phyloP scores from a whole-genome alignment of 2,329 filamentous ascomycete species.

The Pseudogymnoascus sp. region DNA sequence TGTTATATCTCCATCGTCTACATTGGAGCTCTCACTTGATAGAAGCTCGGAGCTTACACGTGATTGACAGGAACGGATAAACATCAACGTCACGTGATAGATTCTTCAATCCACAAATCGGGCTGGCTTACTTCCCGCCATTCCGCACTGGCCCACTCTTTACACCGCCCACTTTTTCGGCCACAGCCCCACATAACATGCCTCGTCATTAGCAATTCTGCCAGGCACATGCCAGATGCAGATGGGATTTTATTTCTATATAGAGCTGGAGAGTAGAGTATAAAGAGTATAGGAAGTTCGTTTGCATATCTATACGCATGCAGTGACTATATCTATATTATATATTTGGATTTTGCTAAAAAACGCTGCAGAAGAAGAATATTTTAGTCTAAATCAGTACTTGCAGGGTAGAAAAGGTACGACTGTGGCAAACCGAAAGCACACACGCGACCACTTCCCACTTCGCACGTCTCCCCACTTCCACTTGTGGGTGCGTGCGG shows the following conservation, averaged over 20 bases:
- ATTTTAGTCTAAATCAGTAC: not conserved
- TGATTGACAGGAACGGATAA: not conserved
- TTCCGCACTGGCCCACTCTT: not conserved
- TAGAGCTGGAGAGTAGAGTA: not conserved
- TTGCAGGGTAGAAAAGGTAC: not conserved
- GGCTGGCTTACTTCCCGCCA: not conserved
- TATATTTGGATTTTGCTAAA: too few relatives aligned
- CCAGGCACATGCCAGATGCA: not conserved
- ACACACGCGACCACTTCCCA: not conserved
- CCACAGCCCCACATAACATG: not conserved
- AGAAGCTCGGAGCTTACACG: not conserved
- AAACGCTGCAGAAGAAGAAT: not conserved
- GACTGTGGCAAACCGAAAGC: not conserved
- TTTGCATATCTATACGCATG: not conserved
- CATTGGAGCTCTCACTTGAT: too few relatives aligned
- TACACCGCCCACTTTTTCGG: not conserved
- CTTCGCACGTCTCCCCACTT: too few relatives aligned
- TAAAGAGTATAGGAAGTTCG: too few relatives aligned
- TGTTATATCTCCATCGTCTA: not conserved
- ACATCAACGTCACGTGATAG: not conserved
- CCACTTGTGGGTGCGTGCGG: too few relatives aligned
- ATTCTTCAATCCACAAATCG: not conserved
- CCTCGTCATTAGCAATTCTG: not conserved
- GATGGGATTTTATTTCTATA: not conserved
- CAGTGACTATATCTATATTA: not conserved